These are phyloP conservation scores for Botryosphaeria dothidea DNA, from an alignment of 2,329 filamentous ascomycete genomes.

Conservation along the genomic window DNA sequence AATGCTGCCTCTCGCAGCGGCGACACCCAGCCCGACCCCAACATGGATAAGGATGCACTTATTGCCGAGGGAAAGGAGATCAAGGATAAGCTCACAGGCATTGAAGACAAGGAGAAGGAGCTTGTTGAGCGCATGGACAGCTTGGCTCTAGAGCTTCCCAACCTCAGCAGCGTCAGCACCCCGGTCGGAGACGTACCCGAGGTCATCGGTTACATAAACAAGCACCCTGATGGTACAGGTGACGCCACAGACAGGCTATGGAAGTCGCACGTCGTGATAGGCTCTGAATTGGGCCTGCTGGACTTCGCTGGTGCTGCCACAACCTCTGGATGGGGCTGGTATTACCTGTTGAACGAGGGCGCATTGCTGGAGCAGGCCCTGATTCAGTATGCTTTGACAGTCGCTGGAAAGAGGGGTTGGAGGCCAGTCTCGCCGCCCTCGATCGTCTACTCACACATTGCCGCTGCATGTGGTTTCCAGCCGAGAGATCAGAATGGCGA, in stretches of 20 bases:
- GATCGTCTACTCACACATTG: conserved; percentile 89
- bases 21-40: conserved; percentile 31
- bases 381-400: conserved; percentile 77
- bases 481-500: conserved; percentile 88
- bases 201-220: conserved; percentile 78
- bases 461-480: conserved; percentile 88
- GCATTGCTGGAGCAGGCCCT: conserved; percentile 94
- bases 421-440: conserved; percentile 79
- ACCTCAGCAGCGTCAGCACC: conserved; percentile 76
- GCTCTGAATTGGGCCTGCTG: conserved; percentile 80
- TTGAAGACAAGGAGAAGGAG: conserved; percentile 63
- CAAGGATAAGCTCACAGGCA: conserved; percentile 62
- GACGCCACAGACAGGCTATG: conserved; percentile 49
- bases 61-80: conserved; percentile 64
- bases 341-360: conserved; percentile 89
- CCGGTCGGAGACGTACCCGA: conserved; percentile 68
- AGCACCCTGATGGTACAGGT: conserved; percentile 52
- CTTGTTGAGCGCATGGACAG: conserved; percentile 67
- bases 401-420: conserved; percentile 76
- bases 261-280: conserved; percentile 84
- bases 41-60: conserved; percentile 52
- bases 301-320: conserved; percentile 81
- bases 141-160: conserved; percentile 79
- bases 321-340: conserved; percentile 97
- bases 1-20: conserved; percentile 40